A percentile compares a stretch with the other conserved stretches of the same genome.
Evolutionary conservation across 2,329 filamentous ascomycete species (phyloP).

Genomic region (Tolypocladium tropicale): DNA sequence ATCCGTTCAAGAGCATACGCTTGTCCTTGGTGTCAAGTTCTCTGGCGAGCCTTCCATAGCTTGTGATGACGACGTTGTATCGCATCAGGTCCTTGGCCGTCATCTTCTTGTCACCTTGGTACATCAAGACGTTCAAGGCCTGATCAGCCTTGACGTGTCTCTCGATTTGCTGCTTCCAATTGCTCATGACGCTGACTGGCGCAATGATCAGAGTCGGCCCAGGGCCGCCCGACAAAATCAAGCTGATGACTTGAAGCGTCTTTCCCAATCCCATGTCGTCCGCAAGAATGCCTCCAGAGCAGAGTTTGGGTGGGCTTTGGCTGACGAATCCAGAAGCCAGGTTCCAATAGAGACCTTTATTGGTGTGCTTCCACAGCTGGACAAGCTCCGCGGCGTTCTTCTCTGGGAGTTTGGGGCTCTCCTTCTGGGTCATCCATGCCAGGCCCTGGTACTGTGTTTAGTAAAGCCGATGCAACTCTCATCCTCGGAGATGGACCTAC

Average conservation of each 20-base stretch:
- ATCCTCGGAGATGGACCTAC: conserved; percentile 16
- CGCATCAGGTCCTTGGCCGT: conserved; percentile 46
- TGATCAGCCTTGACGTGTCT: conserved; percentile 58
- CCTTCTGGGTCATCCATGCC: conserved; percentile 71
- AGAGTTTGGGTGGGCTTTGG: conserved; percentile 45
- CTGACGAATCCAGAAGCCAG: conserved; percentile 48
- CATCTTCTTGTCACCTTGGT: conserved; percentile 57
- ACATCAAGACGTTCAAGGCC: conserved; percentile 57
- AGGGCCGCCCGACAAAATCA: conserved; percentile 51
- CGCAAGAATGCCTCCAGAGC: conserved; percentile 71
- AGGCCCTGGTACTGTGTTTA: conserved; percentile 48
- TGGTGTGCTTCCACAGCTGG: conserved; percentile 65
- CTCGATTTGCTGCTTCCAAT: conserved; percentile 74
- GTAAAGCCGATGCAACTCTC: background rate
- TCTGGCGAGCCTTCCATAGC: conserved; percentile 64
- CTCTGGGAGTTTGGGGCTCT: conserved; percentile 56
- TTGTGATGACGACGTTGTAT: conserved; percentile 73
- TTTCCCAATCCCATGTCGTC: conserved; percentile 93
- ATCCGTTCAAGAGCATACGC: conserved; percentile 24
- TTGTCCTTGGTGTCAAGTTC: conserved; percentile 45
- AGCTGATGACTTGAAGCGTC: conserved; percentile 74
- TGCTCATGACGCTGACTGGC: conserved; percentile 80
- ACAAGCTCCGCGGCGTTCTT: conserved; percentile 47
- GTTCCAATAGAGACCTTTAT: conserved; percentile 50
- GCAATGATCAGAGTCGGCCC: conserved; percentile 70